Base-by-base conservation (phyloP, 1,139 yeast species). In the Zygosaccharomyces pseudobailii region DNA sequence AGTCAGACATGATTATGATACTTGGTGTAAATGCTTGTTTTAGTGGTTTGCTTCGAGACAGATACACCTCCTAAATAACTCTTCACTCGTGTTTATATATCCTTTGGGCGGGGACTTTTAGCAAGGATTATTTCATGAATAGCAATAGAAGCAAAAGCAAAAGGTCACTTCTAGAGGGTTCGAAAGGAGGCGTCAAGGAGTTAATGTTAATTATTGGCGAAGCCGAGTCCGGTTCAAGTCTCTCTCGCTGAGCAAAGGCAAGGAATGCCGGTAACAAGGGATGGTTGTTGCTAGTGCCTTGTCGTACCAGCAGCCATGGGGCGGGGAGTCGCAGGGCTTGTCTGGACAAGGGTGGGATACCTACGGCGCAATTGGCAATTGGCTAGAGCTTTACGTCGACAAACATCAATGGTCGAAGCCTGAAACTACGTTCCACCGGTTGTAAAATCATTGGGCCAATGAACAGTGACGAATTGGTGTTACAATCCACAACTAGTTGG, bases 1-100 rank as follows among this genome's bases (percentile, higher is more conserved):
- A 66, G 79, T 84, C 89, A 61, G 88, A 79, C 89, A 84, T 84
- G 56, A 23, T 58, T 36, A 23, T 44, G 37, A 8, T 51, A 30
- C 17, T 30, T 30, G 33, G 10, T 4, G 10, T 30, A n/a, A 3
- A 9, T 42, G 30, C 42, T 46, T 42, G 43, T 45, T 46, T 28
- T 42, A 43, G 42, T 39, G 22, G 23, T 17, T 36, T 37, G 32
- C 7, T 21, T 35, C 17, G 36, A 22, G n/a, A 19, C 27, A 10
- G n/a, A 6, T 9, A 23, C 24, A 23, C 7, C 30, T 27, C 19
- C 23, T 23, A 27, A 31, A 27, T 27, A 19, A 32, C 30, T 28
- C 31, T 21, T 20, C 20, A 10, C 28, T 13, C 27, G 13, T n/a
- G 27, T 5, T 30, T 30, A 30, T 30, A 30, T 30, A 30, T 19